Evolutionary conservation across 495 filamentous ascomycete genomes (phyloP), one percentile per base, ranked within the genome.

Genomic region (Gamarada debralockiae): DNA sequence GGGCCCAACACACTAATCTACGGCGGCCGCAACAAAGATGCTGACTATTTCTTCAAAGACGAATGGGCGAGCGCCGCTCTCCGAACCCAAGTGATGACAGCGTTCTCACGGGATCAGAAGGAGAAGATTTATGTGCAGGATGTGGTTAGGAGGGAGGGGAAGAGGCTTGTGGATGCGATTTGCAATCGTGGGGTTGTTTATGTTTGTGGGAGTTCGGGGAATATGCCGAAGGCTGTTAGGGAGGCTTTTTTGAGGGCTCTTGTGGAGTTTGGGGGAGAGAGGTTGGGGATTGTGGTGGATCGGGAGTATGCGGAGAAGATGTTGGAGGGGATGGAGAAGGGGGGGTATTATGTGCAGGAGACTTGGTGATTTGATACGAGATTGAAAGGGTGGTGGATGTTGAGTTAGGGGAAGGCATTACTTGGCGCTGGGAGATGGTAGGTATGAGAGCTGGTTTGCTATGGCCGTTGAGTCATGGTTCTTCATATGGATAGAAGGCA

Each of bases 71-170:
- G 31, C 1, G 52, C 55, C 2, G 23, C 52, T 3, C 38, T 55
- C 2, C 53, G 58, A 8, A 43, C 87, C 7, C 66, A 76, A 18
- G 80, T 95, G 12, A 69, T 82, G 50, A 82, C 89, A 2, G 92
- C 92, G 0, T 97, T 96, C 60, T 97, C 93, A 1, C 73, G 93
- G 2, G 83, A 89, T 57, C 81, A 87, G 65, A 43, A 56, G 25
- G 72, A 82, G 53, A 96, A 96, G 68, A 65, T 86, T 23, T 99
- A 99, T 61, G 92, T 99, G 9, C 93, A 99, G 62, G 82, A 96
- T 66, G 70, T 84, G 3, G 80, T 99, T 40, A 77, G 83, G 0
- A 68, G 82, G 60, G 69, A 89, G 15, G 77, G 74, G 0, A 36
- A 53, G 8, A 56, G 75, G 23, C 76, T 97, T 3, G 85, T 77